Conservation (phyloP, 2,329 filamentous ascomycete species). For the Diaporthe ilicicola region DNA sequence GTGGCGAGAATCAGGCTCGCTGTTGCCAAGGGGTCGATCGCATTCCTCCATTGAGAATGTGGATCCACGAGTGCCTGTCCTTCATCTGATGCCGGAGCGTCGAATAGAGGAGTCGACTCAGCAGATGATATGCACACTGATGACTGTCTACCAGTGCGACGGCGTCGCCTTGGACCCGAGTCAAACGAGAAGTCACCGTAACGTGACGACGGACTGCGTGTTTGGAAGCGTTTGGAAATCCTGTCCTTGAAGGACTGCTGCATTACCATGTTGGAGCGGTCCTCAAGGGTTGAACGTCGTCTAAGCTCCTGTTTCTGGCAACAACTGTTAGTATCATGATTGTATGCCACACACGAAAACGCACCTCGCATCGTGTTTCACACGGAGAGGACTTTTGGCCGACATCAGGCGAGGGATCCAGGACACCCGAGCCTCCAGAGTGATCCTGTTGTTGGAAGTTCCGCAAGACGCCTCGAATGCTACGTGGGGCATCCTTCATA, state of each 20-base stretch:
- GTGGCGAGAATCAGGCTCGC: background rate
- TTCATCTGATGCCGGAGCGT: background rate
- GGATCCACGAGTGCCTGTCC: background rate
- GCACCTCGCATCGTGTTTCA: background rate
- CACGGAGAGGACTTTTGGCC: background rate
- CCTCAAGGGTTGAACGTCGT: background rate
- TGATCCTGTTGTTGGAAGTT: background rate
- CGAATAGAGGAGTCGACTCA: background rate
- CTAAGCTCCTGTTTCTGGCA: background rate
- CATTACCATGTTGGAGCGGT: background rate
- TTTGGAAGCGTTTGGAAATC: background rate
- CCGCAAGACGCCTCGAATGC: background rate
- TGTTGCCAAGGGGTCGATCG: slow-evolving; percentile 2
- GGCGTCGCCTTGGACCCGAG: background rate
- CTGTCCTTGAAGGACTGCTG: background rate
- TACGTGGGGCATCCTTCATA: background rate
- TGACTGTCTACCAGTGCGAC: background rate
- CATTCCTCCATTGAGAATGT: background rate
- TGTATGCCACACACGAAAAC: background rate
- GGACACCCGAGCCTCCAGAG: no score
- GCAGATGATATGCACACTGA: slow-evolving; percentile 11
- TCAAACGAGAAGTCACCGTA: slow-evolving; percentile 1
- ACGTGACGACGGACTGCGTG: background rate
- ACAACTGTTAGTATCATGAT: background rate
- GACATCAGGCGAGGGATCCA: background rate